Percentiles rank a stretch among this genome's conserved stretches.
Conservation (phyloP, 805 yeast genomes). For the Wickerhamomyces ciferrii region DNA sequence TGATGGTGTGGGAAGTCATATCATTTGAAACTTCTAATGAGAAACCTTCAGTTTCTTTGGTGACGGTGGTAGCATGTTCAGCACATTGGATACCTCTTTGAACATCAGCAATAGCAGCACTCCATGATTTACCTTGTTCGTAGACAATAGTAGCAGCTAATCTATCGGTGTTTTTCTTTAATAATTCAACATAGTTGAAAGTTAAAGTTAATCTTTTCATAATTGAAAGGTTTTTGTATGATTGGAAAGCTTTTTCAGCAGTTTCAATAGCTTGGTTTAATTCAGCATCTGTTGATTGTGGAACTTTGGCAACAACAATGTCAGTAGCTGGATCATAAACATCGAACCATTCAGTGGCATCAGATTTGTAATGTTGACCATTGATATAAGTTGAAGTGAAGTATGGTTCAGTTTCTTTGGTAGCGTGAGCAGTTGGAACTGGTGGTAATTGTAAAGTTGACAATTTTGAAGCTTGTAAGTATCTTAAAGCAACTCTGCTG, state of each 20-base stretch:
- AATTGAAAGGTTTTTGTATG: conserved; percentile 45
- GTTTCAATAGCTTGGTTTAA: conserved; percentile 59
- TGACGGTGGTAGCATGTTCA: conserved; percentile 65
- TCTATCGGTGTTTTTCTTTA: conserved; percentile 61
- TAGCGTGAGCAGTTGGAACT: conserved; percentile 37
- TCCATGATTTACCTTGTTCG: conserved; percentile 75
- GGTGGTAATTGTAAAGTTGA: conserved; percentile 20
- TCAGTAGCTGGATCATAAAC: conserved; percentile 76
- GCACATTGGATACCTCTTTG: conserved; percentile 78
- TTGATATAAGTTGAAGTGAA: conserved; percentile 44
- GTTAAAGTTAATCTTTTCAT: conserved; percentile 58
- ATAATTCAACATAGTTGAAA: conserved; percentile 60
- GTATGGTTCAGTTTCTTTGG: conserved; percentile 36
- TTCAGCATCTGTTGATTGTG: conserved; percentile 66
- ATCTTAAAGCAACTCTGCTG: conserved; percentile 1
- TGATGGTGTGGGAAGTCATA: conserved; percentile 69
- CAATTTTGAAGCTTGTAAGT: conserved; percentile 2
- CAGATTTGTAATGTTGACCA: conserved; percentile 41
- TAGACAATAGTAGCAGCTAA: conserved; percentile 59
- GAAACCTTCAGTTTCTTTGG: conserved; percentile 59
- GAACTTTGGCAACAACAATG: conserved; percentile 58
- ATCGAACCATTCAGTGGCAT: conserved; percentile 56
- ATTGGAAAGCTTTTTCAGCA: conserved; percentile 56
- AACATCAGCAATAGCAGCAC: conserved; percentile 72
- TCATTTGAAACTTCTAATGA: conserved; percentile 62